Percentiles rank a stretch among this genome's conserved stretches.
Conservation (phyloP, 2,329 filamentous ascomycete genomes). For the Microdochium trichocladiopsis region DNA sequence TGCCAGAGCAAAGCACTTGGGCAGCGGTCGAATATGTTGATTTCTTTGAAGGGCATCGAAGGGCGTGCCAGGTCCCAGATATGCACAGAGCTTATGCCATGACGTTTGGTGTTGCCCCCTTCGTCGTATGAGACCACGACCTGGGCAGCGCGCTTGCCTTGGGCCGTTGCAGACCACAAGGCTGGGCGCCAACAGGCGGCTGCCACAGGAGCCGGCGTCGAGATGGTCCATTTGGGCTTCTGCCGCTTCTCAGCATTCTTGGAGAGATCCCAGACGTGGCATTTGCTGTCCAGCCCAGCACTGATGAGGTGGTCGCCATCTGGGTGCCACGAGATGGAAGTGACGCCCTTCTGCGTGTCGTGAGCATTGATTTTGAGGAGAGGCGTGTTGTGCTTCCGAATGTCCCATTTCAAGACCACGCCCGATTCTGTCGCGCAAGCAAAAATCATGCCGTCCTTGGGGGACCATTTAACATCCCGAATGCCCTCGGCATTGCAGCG, state of each 20-base stretch:
- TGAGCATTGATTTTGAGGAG: slow-evolving; percentile 55
- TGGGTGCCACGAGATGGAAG: slow-evolving; percentile 59
- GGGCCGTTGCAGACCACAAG: slow-evolving; percentile 57
- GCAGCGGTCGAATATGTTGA: slow-evolving; percentile 51
- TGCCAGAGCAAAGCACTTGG: slow-evolving; percentile 57
- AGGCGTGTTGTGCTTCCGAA: slow-evolving; percentile 45
- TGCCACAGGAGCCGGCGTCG: slow-evolving; percentile 52
- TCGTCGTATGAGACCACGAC: slow-evolving; percentile 57
- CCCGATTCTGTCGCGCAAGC: slow-evolving; percentile 59
- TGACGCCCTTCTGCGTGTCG: slow-evolving; percentile 44
- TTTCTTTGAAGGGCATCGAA: slow-evolving; percentile 59
- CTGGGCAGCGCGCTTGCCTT: slow-evolving; percentile 52
- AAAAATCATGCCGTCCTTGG: slow-evolving; percentile 52
- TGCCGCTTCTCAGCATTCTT: slow-evolving; percentile 54
- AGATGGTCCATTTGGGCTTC: slow-evolving; percentile 56
- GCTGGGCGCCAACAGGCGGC: slow-evolving; percentile 57
- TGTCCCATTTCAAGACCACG: slow-evolving; percentile 57
- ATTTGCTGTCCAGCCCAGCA: slow-evolving; percentile 53
- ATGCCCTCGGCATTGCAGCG: slow-evolving; percentile 49
- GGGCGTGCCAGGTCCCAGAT: slow-evolving; percentile 64
- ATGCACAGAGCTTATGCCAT: slow-evolving; percentile 52
- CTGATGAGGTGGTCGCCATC: slow-evolving; percentile 61
- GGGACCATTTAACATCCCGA: slow-evolving; percentile 59
- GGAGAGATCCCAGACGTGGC: slow-evolving; percentile 60
- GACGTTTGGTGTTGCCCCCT: slow-evolving; percentile 39